Evolutionary conservation across 257 asterid species (phyloP), one percentile per base, ranked within the genome.

Genomic region (Sherardia arvensis): DNA sequence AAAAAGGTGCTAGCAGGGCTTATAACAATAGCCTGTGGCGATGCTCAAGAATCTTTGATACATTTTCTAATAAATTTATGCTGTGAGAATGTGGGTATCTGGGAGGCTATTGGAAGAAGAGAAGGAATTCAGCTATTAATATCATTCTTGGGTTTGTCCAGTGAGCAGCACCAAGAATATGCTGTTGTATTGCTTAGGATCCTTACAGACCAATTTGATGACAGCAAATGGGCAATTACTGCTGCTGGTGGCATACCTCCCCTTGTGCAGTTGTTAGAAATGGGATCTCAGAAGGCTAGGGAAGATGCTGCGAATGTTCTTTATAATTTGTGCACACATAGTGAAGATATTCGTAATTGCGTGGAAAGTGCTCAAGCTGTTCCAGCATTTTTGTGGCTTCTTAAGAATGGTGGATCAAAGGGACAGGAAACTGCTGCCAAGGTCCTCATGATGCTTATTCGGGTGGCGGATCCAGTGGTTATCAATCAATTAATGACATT

Each of bases 221-320:
- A 90, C 80, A 83, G 97, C 91, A 90, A 85, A 76, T 90, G 97
- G 95, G 97, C 97, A 58, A 83, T 90, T 71, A 90, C 97, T 48
- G 94, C 95, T 22, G 94, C 97, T 51, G 97, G 97, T 60, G 95
- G 97, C 66, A 87, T 90, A 74, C 97, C 97, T 3, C 95, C 95
- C 23, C 95, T 90, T 48, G 94, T 90, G 66, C 90, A 79, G 43
- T 70, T 90, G 73, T 60, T 90, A 58, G 92, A 90, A 79, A 73
- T 53, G 63, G 97, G 95, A 73, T 85, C 95, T 57, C 81, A 73
- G 40, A 80, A 79, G 75, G 90, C 97, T 26, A 85, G 80, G 65
- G 86, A 87, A 75, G 77, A 67, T 64, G 88, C 90, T 61, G 81
- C 90, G 36, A 69, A 79, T 79, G 73, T 83, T 74, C 77, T 90